Conservation (phyloP, 2,329 filamentous ascomycete genomes). For the Aspergillus unguis region DNA sequence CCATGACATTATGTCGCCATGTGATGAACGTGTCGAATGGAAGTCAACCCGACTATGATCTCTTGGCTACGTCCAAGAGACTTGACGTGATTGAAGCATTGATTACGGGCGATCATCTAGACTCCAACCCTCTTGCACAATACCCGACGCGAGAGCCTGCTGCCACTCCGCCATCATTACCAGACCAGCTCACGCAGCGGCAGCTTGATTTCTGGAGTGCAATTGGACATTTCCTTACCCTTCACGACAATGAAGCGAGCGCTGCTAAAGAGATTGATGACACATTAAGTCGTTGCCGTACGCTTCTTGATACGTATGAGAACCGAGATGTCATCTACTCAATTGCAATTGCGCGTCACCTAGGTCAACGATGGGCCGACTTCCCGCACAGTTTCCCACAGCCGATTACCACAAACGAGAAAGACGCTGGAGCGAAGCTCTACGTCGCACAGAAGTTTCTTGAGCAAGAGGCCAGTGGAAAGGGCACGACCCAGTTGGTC, state of each 20-base stretch:
- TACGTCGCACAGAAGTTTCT: conserved; percentile 69
- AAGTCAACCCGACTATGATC: conserved; percentile 53
- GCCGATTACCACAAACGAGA: conserved; percentile 62
- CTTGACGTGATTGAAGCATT: conserved; percentile 74
- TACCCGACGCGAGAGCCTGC: conserved; percentile 40
- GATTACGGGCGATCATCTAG: conserved; percentile 67
- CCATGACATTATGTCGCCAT: conserved; percentile 53
- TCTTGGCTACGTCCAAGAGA: conserved; percentile 64
- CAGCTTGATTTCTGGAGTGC: conserved; percentile 81
- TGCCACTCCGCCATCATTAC: conserved; percentile 34
- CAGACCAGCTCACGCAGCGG: conserved; percentile 55
- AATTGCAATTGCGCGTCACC: conserved; percentile 73
- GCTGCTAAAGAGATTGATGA: conserved; percentile 60
- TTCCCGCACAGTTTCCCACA: conserved; percentile 55
- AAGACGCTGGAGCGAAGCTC: conserved; percentile 63
- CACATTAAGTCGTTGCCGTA: conserved; percentile 62
- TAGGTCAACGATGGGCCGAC: conserved; percentile 63
- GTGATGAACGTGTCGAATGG: conserved; percentile 35
- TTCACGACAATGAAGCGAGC: conserved; percentile 58
- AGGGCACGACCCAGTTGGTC: conserved; percentile 72
- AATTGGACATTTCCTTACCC: conserved; percentile 68
- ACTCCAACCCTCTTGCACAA: conserved; percentile 47
- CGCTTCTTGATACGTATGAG: conserved; percentile 73
- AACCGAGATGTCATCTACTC: conserved; percentile 90
- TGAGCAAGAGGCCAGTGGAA: conserved; percentile 60